Conservation (phyloP, 2,329 filamentous ascomycete genomes). For the Nigrospora oryzae region DNA sequence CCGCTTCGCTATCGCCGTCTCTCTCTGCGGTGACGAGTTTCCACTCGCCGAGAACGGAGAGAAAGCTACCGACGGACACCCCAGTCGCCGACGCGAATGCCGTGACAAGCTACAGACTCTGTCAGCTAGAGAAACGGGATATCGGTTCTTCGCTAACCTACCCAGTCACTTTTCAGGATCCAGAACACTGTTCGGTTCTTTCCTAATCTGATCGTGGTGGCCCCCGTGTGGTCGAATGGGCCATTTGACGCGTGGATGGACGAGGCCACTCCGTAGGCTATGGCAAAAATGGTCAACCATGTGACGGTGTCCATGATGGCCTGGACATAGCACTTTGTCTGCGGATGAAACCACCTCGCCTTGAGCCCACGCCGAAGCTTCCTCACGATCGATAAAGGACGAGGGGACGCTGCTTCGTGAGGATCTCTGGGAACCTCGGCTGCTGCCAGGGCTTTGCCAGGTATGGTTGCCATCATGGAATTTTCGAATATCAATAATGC, state of each 20-base stretch:
- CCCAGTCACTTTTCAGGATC: too few species aligned
- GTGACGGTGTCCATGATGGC: not conserved
- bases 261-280: not conserved
- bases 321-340: not conserved
- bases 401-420: not conserved
- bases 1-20: not conserved
- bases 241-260: not conserved
- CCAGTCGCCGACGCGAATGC: not conserved
- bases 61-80: not conserved
- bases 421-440: not conserved
- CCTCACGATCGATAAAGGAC: too few species aligned
- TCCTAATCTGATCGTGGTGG: too few species aligned
- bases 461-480: too few species aligned
- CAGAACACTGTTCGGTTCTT: too few species aligned
- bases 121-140: not conserved
- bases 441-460: too few species aligned
- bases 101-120: not conserved
- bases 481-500: too few species aligned
- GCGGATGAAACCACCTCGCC: slow-evolving; percentile 11
- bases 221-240: too few species aligned
- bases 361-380: not conserved
- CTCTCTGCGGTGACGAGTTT: not conserved
- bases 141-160: not conserved
- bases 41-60: not conserved
- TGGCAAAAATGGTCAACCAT: not conserved